Base-by-base conservation (phyloP, 2,329 filamentous ascomycete species). In the Botrytis sinoallii region DNA sequence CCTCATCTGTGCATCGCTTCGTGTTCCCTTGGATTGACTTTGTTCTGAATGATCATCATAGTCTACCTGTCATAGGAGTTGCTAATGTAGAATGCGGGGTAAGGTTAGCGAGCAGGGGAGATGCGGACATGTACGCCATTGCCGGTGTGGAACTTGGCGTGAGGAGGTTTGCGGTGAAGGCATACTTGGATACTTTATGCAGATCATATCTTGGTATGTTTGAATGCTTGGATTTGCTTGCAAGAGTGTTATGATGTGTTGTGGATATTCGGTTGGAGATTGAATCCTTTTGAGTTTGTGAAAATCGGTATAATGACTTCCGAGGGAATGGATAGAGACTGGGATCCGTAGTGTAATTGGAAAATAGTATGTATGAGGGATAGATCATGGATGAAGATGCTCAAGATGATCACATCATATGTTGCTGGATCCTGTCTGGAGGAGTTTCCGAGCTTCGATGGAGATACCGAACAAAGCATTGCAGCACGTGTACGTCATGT, bases 51-150 rank as follows among this genome's bases (percentile, higher is more conserved):
- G 70, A 66, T 63, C 35, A 42, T 63, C 60, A 42, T 63, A 20
- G 18, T 66, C 70, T 40, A 42, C 70, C 46, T 55, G 46, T 64
- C 60, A 38, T 64, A 25, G 70, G 35, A 65, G 8, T 29, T 44
- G 44, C 70, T 35, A 44, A 65, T 44, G 70, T 60, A 44, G 16
- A 55, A 57, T 65, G 70, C 60, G 70, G 70, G 70, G 70, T 71
- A 55, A n/a, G 48, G 48, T n/a, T n/a, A 55, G 35, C 29, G 5
- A 35, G 35, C 60, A 65, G 38, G n/a, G 35, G 35, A 70, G 32
- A 44, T 25, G 32, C 35, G 16, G 40, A 70, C 12, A 38, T 52
- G 65, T 52, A 52, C 68, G 68, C 68, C 68, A 70, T 70, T 70
- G 40, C 68, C 68, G 22, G 44, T 32, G 18, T n/a, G 25, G 2